Percentiles rank a stretch among this genome's conserved stretches.
Evolutionary conservation across 2,329 filamentous ascomycete genomes (phyloP).

Genomic region (Lachnellula occidentalis): DNA sequence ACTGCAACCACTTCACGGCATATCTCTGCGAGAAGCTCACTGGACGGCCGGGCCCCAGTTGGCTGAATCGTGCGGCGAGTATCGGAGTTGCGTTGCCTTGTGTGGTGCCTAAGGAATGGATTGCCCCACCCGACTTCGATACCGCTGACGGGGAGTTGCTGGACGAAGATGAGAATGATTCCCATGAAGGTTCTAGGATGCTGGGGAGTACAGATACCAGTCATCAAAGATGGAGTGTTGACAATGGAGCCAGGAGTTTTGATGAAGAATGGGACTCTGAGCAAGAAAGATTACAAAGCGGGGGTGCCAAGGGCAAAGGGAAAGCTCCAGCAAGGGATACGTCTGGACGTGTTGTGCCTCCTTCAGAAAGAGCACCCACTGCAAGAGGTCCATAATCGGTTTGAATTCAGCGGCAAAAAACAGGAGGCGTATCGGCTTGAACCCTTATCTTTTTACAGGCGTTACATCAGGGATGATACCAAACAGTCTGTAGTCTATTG

Average conservation of each 20-base stretch:
- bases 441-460: constrained; percentile 15
- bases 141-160: constrained; percentile 66
- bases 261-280: constrained; percentile 42
- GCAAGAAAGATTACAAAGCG: constrained; percentile 37
- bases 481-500: constrained; percentile 15
- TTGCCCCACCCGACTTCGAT: constrained; percentile 71
- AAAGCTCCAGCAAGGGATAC: constrained; percentile 41
- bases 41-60: constrained; percentile 61
- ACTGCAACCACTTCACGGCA: constrained; percentile 86
- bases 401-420: constrained; percentile 14
- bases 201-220: constrained; percentile 35
- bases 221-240: constrained; percentile 25
- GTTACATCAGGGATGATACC: constrained; percentile 18
- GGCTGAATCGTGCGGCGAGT: constrained; percentile 79
- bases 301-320: constrained; percentile 28
- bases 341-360: constrained; percentile 46
- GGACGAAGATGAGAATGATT: constrained; percentile 39
- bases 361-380: constrained; percentile 46
- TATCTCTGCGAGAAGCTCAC: constrained; percentile 71
- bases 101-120: constrained; percentile 77
- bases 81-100: constrained; percentile 78
- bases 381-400: constrained; percentile 10
- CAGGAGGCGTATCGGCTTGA: constrained; percentile 5
- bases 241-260: constrained; percentile 13
- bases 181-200: constrained; percentile 54